Conservation (phyloP, 805 yeast species). For the Zygoascus flipseniorum region DNA sequence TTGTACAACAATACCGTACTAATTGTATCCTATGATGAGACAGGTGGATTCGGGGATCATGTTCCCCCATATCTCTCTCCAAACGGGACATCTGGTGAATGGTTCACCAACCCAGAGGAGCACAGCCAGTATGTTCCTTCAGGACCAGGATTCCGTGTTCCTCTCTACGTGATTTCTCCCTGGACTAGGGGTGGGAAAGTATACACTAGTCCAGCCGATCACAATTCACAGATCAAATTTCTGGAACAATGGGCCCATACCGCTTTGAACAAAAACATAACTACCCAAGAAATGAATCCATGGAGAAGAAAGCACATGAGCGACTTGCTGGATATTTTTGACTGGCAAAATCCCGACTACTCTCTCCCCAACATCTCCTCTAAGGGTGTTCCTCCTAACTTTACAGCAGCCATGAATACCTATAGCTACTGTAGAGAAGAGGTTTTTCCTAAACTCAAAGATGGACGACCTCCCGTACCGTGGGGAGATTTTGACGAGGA, state of each 20-base stretch:
- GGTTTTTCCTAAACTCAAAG: slow-evolving; percentile 7
- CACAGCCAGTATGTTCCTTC: slow-evolving; percentile 12
- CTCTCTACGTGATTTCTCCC: slow-evolving; percentile 18
- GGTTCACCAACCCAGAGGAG: slow-evolving; percentile 17
- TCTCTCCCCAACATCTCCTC: slow-evolving; percentile 9
- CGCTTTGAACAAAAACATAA: slow-evolving; percentile 8
- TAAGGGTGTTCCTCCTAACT: slow-evolving; percentile 6
- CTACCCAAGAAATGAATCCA: slow-evolving; percentile 8
- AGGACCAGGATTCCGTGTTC: slow-evolving; percentile 22
- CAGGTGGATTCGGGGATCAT: slow-evolving; percentile 24
- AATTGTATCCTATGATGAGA: slow-evolving; percentile 21
- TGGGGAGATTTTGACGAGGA: slow-evolving; percentile 15
- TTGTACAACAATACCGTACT: slow-evolving; percentile 17
- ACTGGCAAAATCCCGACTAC: slow-evolving; percentile 13
- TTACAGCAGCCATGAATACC: slow-evolving; percentile 1
- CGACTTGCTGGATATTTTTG: slow-evolving; percentile 16
- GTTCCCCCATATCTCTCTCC: slow-evolving; percentile 20
- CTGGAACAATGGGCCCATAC: slow-evolving; percentile 18
- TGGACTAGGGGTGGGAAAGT: slow-evolving; percentile 22
- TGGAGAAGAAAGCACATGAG: slow-evolving; percentile 22
- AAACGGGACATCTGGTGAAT: slow-evolving; percentile 21
- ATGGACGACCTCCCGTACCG: slow-evolving; percentile 14
- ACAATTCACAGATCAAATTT: slow-evolving; percentile 21
- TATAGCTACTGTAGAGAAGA: slow-evolving; percentile 3
- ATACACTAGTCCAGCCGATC: slow-evolving; percentile 20